These are phyloP conservation scores for Aspergillus homomorphus DNA, from an alignment of 495 filamentous ascomycete genomes.

Conservation along the genomic window DNA sequence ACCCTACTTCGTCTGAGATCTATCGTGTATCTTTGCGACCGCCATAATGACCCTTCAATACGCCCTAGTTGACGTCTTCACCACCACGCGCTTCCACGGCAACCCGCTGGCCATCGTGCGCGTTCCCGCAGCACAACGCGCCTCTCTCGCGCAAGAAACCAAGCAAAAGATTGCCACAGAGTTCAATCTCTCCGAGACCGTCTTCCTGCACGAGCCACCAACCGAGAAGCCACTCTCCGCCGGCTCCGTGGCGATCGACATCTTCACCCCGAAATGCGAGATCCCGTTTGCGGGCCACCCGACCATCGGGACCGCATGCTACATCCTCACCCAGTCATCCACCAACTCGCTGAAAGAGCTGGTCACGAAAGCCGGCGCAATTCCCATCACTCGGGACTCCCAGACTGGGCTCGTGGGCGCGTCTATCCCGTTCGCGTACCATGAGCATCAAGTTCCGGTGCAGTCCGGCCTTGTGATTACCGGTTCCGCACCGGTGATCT, in stretches of 20 bases:
- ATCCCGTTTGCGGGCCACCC: slow-evolving; percentile 66
- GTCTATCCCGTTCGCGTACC: slow-evolving; percentile 54
- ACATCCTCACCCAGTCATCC: slow-evolving; percentile 32
- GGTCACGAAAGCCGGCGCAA: slow-evolving; percentile 50
- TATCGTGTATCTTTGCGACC: no score
- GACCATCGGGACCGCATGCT: slow-evolving; percentile 55
- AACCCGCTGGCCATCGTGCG: no score
- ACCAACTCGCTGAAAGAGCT: slow-evolving; percentile 20
- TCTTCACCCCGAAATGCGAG: slow-evolving; percentile 29
- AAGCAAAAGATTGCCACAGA: slow-evolving; percentile 55
- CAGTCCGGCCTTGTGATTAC: background rate
- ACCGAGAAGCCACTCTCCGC: background rate
- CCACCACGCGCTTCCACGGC: no score
- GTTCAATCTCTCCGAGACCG: slow-evolving; percentile 75
- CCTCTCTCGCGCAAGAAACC: slow-evolving; percentile 7
- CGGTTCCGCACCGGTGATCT: slow-evolving; percentile 36
- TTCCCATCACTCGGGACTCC: slow-evolving; percentile 13
- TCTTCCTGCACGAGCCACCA: slow-evolving; percentile 54
- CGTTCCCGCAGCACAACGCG: no score
- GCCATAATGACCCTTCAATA: no score
- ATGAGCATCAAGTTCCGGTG: slow-evolving; percentile 34
- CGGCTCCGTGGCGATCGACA: slow-evolving; percentile 15
- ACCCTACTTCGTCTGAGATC: no score
- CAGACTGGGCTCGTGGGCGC: slow-evolving; percentile 24
- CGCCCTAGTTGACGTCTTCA: no score